These are phyloP conservation scores for Arachis hypogaea DNA, from an alignment of 306 rosid species.

Conservation along the genomic window DNA sequence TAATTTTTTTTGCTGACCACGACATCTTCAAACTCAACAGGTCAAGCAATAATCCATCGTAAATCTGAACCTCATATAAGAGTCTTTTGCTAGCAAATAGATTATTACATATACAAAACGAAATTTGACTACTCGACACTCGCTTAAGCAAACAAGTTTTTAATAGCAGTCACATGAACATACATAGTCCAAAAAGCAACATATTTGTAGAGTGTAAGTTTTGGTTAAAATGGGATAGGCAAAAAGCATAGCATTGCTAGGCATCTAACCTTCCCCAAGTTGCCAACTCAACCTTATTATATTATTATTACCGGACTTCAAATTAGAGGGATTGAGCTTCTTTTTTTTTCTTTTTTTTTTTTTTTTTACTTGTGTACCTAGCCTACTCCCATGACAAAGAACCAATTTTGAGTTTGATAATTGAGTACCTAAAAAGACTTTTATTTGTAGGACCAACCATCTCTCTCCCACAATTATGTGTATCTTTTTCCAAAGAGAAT, in stretches of 20 bases:
- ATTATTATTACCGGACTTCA: slow-evolving; percentile 38
- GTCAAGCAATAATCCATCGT: not conserved
- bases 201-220: not conserved
- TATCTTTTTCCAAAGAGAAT: slow-evolving; percentile 77
- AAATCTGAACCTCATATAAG: too few species aligned
- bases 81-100: too few species aligned
- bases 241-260: not conserved
- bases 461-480: slow-evolving; percentile 55
- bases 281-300: slow-evolving; percentile 13
- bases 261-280: slow-evolving; percentile 38
- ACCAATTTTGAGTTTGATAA: slow-evolving; percentile 54
- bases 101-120: too few species aligned
- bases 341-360: too few species aligned
- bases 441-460: slow-evolving; percentile 53
- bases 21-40: too few species aligned
- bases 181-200: not conserved
- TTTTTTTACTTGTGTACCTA: slow-evolving; percentile 45
- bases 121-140: too few species aligned
- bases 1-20: too few species aligned
- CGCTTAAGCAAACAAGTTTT: too few species aligned
- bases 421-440: slow-evolving; percentile 44
- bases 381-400: slow-evolving; percentile 56
- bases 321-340: slow-evolving; percentile 34
- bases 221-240: not conserved
- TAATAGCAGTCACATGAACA: too few species aligned